These are phyloP conservation scores for Barbatosphaeria neglecta DNA, from an alignment of 495 filamentous ascomycete species.

Conservation along the genomic window DNA sequence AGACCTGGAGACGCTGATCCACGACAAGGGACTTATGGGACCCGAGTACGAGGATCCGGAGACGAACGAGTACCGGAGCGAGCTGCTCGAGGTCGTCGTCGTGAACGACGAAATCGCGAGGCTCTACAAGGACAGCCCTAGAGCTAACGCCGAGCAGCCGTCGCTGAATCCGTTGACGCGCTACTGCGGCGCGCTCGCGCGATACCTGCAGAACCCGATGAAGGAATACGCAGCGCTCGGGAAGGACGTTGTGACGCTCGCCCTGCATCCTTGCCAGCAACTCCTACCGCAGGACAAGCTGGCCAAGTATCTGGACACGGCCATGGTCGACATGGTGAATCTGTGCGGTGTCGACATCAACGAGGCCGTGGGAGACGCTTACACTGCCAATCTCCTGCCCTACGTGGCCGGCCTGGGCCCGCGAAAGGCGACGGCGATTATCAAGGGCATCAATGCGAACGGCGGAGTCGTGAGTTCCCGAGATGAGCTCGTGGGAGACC, in stretches of 20 bases:
- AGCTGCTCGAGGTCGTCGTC: slow-evolving; percentile 73
- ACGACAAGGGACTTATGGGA: slow-evolving; percentile 59
- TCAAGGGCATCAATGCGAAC: slow-evolving; percentile 81
- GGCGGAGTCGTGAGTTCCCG: slow-evolving; percentile 73
- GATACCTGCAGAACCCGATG: slow-evolving; percentile 87
- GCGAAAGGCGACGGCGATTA: slow-evolving; percentile 72
- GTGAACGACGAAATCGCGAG: slow-evolving; percentile 94
- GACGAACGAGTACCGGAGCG: slow-evolving; percentile 51
- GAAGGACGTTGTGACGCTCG: slow-evolving; percentile 72
- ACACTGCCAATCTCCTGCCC: slow-evolving; percentile 76
- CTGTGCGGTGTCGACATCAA: slow-evolving; percentile 90
- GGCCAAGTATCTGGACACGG: slow-evolving; percentile 73
- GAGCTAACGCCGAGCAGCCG: slow-evolving; percentile 73
- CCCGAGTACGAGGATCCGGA: slow-evolving; percentile 57
- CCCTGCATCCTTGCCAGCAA: slow-evolving; percentile 81
- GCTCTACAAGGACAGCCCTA: slow-evolving; percentile 79
- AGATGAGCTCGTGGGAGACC: slow-evolving; percentile 76
- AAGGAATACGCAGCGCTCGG: slow-evolving; percentile 91
- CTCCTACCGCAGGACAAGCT: slow-evolving; percentile 79
- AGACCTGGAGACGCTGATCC: slow-evolving; percentile 62
- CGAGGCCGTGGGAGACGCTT: slow-evolving; percentile 66
- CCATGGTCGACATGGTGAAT: slow-evolving; percentile 97
- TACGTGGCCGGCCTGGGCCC: slow-evolving; percentile 91
- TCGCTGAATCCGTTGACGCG: slow-evolving; percentile 59
- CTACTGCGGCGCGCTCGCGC: slow-evolving; percentile 80